phyloP scores from a whole-genome alignment of 2,329 filamentous ascomycete genomes.

The Cadophora sp. region DNA sequence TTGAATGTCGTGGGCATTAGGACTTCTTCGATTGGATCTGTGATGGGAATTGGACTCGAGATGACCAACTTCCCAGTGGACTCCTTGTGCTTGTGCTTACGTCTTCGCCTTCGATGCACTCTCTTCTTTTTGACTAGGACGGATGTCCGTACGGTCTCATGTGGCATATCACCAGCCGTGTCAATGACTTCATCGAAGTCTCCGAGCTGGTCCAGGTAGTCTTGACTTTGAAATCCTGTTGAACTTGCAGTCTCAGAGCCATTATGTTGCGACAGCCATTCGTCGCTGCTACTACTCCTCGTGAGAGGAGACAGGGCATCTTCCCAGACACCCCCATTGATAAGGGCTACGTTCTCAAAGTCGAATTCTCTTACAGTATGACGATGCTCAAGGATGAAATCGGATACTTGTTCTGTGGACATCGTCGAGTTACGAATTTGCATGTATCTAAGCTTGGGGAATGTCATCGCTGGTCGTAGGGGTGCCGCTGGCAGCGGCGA shows the following conservation, averaged over 20 bases:
- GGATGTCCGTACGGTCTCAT: slow-evolving; percentile 25
- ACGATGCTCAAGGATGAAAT: slow-evolving; percentile 72
- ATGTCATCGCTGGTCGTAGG: slow-evolving; percentile 63
- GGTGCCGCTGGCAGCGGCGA: slow-evolving; percentile 63
- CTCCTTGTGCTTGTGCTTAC: slow-evolving; percentile 46
- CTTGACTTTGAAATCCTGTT: slow-evolving; percentile 35
- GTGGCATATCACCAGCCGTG: slow-evolving; percentile 23
- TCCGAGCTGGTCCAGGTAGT: slow-evolving; percentile 37
- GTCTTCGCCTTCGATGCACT: slow-evolving; percentile 38
- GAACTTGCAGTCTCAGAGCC: slow-evolving; percentile 39
- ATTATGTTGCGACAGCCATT: slow-evolving; percentile 48
- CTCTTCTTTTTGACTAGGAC: slow-evolving; percentile 55
- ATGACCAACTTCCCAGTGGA: slow-evolving; percentile 27
- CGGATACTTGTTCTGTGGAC: slow-evolving; percentile 73
- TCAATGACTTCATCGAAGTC: slow-evolving; percentile 40
- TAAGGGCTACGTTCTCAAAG: slow-evolving; percentile 77
- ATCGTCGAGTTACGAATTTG: slow-evolving; percentile 76
- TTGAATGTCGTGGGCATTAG: slow-evolving; percentile 64
- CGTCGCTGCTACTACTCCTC: slow-evolving; percentile 49
- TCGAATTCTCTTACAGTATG: slow-evolving; percentile 77
- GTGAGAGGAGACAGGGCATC: slow-evolving; percentile 79
- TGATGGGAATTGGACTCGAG: slow-evolving; percentile 40
- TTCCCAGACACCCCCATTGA: slow-evolving; percentile 76
- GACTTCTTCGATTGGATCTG: slow-evolving; percentile 43
- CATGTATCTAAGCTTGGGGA: slow-evolving; percentile 72